Evolutionary conservation across 2,329 filamentous ascomycete species (phyloP).

Genomic region (Endocalyx cinctus): DNA sequence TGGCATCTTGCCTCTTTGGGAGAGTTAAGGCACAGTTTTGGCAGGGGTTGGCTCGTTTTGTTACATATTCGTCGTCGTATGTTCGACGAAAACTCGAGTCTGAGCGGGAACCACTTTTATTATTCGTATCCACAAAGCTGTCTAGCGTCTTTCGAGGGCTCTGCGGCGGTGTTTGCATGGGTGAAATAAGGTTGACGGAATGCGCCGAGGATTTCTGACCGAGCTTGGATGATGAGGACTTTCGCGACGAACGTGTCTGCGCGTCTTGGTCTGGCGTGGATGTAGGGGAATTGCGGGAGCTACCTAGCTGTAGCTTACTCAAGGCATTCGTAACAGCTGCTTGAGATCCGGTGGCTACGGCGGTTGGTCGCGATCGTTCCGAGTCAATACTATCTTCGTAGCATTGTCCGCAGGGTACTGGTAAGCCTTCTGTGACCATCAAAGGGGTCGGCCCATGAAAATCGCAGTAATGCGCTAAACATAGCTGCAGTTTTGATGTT

Average conservation of each 20-base stretch:
- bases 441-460: slow-evolving; percentile 64
- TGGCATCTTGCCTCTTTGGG: slow-evolving; percentile 41
- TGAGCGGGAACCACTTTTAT: slow-evolving; percentile 31
- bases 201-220: slow-evolving; percentile 8
- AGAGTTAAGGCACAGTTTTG: slow-evolving; percentile 66
- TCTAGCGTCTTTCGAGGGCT: slow-evolving; percentile 44
- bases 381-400: slow-evolving; percentile 40
- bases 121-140: slow-evolving; percentile 15
- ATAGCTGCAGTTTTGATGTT: slow-evolving; percentile 51
- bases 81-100: slow-evolving; percentile 59
- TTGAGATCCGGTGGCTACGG: slow-evolving; percentile 30
- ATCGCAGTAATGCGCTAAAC: slow-evolving; percentile 67
- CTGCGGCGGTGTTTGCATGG: slow-evolving; percentile 54
- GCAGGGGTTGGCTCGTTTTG: slow-evolving; percentile 59
- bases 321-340: slow-evolving; percentile 42
- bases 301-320: slow-evolving; percentile 40
- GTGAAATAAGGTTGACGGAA: slow-evolving; percentile 30
- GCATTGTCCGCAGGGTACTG: slow-evolving; percentile 56
- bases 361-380: slow-evolving; percentile 37
- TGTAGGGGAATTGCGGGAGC: slow-evolving; percentile 38
- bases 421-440: slow-evolving; percentile 65
- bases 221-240: too few species aligned
- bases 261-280: slow-evolving; percentile 42
- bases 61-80: slow-evolving; percentile 63
- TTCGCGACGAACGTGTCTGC: slow-evolving; percentile 33